Evolutionary conservation across 2,329 filamentous ascomycete genomes (phyloP).

Genomic region (Bimuria novae-zelandiae): DNA sequence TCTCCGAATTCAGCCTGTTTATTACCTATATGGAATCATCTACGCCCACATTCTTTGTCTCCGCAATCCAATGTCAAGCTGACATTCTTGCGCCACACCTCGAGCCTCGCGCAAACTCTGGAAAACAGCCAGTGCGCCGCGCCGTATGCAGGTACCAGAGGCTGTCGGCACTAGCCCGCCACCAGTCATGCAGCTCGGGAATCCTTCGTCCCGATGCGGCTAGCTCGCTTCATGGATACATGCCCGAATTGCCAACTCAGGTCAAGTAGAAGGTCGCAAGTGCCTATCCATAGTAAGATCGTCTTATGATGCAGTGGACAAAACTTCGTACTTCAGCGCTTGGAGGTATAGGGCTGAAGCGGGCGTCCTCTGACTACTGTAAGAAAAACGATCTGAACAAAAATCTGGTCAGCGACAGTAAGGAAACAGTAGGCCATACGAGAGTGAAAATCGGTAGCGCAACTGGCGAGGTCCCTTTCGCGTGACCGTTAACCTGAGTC

Average conservation of each 20-base stretch:
- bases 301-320: not conserved
- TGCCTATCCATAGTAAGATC: not conserved
- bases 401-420: too few relatives aligned
- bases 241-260: constrained; percentile 2
- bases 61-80: not conserved
- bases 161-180: constrained; percentile 2
- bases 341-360: not conserved
- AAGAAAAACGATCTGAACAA: too few relatives aligned
- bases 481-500: too few relatives aligned
- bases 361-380: not conserved
- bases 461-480: too few relatives aligned
- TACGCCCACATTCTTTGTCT: not conserved
- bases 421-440: too few relatives aligned
- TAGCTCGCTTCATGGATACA: not conserved
- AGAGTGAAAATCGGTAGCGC: too few relatives aligned
- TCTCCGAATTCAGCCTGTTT: not conserved
- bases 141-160: constrained; percentile 7
- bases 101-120: not conserved
- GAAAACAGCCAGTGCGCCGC: constrained; percentile 1
- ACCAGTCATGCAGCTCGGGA: constrained; percentile 8
- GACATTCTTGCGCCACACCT: not conserved
- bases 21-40: too few relatives aligned
- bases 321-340: not conserved
- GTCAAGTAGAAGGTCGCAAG: not conserved
- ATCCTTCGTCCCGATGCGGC: constrained; percentile 5